Conservation (phyloP, 768 basidiomycete species). For the Clathrus columnatus region DNA sequence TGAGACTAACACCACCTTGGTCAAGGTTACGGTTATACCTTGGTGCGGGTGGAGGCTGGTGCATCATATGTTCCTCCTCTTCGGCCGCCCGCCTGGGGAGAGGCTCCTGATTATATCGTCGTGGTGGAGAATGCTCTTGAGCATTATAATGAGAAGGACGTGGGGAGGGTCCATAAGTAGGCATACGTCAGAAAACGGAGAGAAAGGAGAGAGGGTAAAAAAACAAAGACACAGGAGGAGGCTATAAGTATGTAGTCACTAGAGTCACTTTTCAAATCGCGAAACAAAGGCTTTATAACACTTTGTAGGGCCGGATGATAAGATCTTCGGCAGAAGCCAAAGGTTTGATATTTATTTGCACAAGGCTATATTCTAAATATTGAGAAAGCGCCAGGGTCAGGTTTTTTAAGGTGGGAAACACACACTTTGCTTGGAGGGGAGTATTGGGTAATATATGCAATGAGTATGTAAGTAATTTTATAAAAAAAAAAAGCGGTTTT, state of each 20-base stretch:
- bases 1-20: background rate
- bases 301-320: background rate
- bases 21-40: background rate
- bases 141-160: background rate
- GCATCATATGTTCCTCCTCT: background rate
- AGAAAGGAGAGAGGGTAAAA: background rate
- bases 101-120: background rate
- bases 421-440: background rate
- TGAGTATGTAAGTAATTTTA: no score
- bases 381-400: background rate
- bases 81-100: background rate
- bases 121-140: background rate
- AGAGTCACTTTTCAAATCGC: background rate
- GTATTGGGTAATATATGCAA: background rate
- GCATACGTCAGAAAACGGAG: background rate
- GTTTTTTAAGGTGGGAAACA: no score
- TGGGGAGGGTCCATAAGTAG: background rate
- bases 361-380: background rate
- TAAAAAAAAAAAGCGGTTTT: no score
- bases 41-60: background rate
- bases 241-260: no score
- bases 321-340: background rate
- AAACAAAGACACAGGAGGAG: background rate
- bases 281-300: background rate
- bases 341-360: background rate